phyloP scores from a whole-genome alignment of 306 rosid species.

The Mucuna pruriens region DNA sequence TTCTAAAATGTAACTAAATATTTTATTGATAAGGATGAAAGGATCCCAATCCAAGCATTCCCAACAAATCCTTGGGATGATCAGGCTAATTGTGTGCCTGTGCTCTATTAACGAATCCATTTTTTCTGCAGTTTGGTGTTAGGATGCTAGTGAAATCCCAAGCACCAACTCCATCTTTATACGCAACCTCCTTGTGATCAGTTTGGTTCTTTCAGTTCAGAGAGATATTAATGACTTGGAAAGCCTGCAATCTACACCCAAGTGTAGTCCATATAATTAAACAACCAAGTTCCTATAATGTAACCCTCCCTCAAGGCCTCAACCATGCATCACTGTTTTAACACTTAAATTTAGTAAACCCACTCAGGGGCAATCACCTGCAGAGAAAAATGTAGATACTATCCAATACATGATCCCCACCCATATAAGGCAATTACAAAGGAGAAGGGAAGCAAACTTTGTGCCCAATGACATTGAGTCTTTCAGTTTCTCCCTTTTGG shows the following conservation, averaged over 20 bases:
- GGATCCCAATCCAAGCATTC: constrained; percentile 13
- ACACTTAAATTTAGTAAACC: background rate
- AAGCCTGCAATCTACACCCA: background rate
- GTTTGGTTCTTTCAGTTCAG: constrained; percentile 10
- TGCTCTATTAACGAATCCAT: no score
- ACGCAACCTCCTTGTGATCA: background rate
- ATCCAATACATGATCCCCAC: background rate
- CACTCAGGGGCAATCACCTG: background rate
- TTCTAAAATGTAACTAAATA: background rate
- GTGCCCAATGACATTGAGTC: constrained; percentile 1
- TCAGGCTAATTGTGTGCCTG: no score
- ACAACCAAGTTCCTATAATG: background rate
- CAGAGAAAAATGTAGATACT: constrained; percentile 16
- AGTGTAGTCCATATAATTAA: background rate
- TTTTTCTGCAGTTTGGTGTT: no score
- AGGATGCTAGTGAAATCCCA: background rate
- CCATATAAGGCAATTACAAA: background rate
- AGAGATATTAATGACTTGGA: constrained; percentile 25
- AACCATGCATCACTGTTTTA: background rate
- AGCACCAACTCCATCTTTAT: constrained; percentile 25
- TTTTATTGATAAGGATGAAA: constrained; percentile 1
- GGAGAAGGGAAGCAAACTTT: background rate
- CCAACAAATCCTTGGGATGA: background rate
- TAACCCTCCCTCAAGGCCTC: constrained; percentile 4
- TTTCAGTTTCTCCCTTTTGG: constrained; percentile 7